phyloP scores from a whole-genome alignment of 208 protist species.

The Herpetomonas samuelpessoai region DNA sequence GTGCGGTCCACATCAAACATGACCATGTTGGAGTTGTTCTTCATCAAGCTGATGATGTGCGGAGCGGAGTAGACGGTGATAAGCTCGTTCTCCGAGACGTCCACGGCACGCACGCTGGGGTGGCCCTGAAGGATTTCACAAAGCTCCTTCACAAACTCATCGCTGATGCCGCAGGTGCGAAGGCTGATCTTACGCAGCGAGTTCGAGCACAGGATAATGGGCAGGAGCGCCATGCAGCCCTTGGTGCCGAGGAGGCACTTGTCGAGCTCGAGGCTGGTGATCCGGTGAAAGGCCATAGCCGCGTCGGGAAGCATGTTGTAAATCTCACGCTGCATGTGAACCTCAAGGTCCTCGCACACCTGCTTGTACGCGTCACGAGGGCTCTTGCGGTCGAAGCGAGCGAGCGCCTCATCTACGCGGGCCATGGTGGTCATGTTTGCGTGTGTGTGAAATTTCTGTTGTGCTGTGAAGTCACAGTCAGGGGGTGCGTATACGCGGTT shows the following conservation, averaged over 20 bases:
- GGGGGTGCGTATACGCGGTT: too few species aligned
- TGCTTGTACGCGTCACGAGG: conserved; percentile 75
- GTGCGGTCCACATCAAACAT: conserved; percentile 57
- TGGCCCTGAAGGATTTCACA: conserved; percentile 64
- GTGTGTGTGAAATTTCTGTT: background rate
- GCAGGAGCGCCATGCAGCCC: conserved; percentile 74
- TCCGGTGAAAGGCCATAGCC: conserved; percentile 59
- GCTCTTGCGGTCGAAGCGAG: conserved; percentile 73
- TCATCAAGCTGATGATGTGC: conserved; percentile 62
- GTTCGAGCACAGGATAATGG: conserved; percentile 68
- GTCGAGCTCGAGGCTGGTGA: conserved; percentile 60
- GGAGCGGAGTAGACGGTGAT: conserved; percentile 68
- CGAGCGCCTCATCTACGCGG: conserved; percentile 61
- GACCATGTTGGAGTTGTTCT: conserved; percentile 75
- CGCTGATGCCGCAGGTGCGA: conserved; percentile 57
- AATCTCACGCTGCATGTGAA: conserved; percentile 63
- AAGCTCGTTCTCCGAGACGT: conserved; percentile 72
- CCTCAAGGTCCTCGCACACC: conserved; percentile 64
- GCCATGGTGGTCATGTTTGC: conserved; percentile 72
- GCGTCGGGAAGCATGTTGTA: conserved; percentile 52
- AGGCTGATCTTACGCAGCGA: conserved; percentile 63
- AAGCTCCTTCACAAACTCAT: conserved; percentile 63
- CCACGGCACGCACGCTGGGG: conserved; percentile 60
- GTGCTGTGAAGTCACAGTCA: background rate
- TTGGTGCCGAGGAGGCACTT: conserved; percentile 53